Evolutionary conservation across 208 protist species (phyloP), one percentile per base, ranked within the genome.

Genomic region (Strigomonas culicis): DNA sequence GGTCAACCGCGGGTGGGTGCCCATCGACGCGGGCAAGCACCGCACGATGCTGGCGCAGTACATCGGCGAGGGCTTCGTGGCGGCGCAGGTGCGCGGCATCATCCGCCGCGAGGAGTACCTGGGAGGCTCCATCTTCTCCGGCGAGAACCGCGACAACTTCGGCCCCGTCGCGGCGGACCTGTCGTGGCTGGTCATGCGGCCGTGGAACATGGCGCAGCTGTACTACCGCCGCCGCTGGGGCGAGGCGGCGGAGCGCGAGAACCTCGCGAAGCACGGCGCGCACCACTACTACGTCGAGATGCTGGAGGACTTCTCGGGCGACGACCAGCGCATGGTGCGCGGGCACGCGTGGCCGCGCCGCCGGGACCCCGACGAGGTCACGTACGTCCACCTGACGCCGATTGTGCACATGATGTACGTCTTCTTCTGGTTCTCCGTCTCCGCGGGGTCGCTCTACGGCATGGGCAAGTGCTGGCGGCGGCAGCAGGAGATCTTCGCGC

Each of bases 1-100:
- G 75, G 82, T 95, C 34, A 93, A 95, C 64, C 81, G 86, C 41
- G 90, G 90, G 25, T 95, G 86, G 86, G 90, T 93, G 32, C 90
- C 90, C 15, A 88, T 93, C 50, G 90, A 95, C 52, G 90, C 90
- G 1, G 83, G 83, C 8, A 94, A 90, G 77, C 82, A 92, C 69
- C 79, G 85, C 52, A 90, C 77, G 39, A 79, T 92, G 72, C 63
- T 94, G 60, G 66, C 65, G 61, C 88, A 94, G 72, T 94, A 91
- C 74, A 90, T 86, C 66, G 88, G 88, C 43, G 80, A 94, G 67
- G 88, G 85, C 50, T 90, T 91, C 64, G 60, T 75, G 22, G 50
- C 63, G 17, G 52, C 13, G 6, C 58, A 60, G 47, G 70, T 94
- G 60, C 75, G 75, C 7, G 88, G 88, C 30, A 85, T 94, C 28